Base-by-base conservation (phyloP, 768 basidiomycete species). In the Rickenella mellea region DNA sequence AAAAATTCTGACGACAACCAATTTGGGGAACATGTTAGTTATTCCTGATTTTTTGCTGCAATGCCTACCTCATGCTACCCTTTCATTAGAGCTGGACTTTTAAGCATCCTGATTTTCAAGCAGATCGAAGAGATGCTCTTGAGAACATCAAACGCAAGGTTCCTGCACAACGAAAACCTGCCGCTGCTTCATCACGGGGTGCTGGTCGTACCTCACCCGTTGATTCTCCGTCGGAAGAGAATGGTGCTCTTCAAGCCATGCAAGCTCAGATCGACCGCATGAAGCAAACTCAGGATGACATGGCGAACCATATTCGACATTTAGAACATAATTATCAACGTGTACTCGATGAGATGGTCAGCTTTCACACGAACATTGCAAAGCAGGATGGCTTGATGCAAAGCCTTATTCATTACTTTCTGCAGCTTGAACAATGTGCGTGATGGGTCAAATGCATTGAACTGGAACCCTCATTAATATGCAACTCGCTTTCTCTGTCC, bases 321-420 rank as follows among this genome's bases (percentile, higher is more conserved):
- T 63, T 84, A 11, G 78, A 80, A 53, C 65, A 65, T 41, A 76
- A 76, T 52, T 83, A 83, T 58, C 74, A 80, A 56, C 75, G 73
- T 43, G 76, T 82, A 37, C 72, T 83, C 26, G 68, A 69, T 48
- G 82, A 84, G 60, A 76, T 85, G 69, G 78, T 81, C 53, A 69
- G 71, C 50, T 81, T 82, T 56, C 82, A 83, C 61, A 64, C 74
- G 46, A 77, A 75, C 50, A 76, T 81, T 76, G 83, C 82, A 25
- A 81, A 88, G 61, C 87, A 90, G 66, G 90, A 93, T 51, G 77
- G 76, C 30, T 58, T 90, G 42, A 81, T 88, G 76, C 83, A 88
- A 61, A 78, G 74, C 51, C 56, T 91, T 46, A 80, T 92, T 51
- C 78, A 81, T 44, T 87, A 86, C 63, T 83, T 87, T 59, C 64